These are phyloP conservation scores for Lachnellula hyalina DNA, from an alignment of 2,329 filamentous ascomycete genomes.

Conservation along the genomic window DNA sequence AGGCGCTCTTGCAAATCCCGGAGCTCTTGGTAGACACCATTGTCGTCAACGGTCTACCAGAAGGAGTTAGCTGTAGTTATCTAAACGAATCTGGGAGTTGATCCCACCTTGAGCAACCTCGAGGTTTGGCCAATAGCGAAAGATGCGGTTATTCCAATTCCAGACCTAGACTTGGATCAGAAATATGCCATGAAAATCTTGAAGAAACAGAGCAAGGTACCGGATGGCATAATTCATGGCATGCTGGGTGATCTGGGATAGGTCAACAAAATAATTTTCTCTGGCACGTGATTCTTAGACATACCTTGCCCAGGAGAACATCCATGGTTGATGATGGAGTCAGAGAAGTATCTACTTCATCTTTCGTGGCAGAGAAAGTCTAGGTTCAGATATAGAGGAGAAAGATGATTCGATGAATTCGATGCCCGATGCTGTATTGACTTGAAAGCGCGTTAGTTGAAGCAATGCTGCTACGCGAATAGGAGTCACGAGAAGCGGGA, in stretches of 20 bases:
- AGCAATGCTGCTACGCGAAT: not conserved
- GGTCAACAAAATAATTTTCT: slow-evolving; percentile 13
- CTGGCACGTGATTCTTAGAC: slow-evolving; percentile 15
- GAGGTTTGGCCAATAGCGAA: slow-evolving; percentile 82
- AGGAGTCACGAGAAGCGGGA: not conserved
- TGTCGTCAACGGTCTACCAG: slow-evolving; percentile 61
- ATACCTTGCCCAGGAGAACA: slow-evolving; percentile 53
- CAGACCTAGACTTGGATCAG: slow-evolving; percentile 46
- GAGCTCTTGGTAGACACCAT: slow-evolving; percentile 62
- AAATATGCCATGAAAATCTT: not conserved
- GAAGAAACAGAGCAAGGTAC: slow-evolving; percentile 19
- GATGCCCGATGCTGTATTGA: not conserved
- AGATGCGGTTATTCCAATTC: slow-evolving; percentile 76
- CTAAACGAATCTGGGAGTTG: not conserved
- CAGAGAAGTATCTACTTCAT: not conserved
- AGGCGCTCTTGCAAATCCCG: slow-evolving; percentile 66
- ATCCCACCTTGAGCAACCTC: slow-evolving; percentile 61
- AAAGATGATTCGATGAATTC: not conserved
- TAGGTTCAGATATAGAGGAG: too few species aligned
- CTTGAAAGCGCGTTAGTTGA: not conserved
- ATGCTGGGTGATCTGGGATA: slow-evolving; percentile 50
- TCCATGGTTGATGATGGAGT: slow-evolving; percentile 23
- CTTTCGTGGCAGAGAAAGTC: too few species aligned
- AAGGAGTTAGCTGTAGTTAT: slow-evolving; percentile 1
- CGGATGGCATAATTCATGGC: slow-evolving; percentile 81